Evolutionary conservation across 2,329 filamentous ascomycete genomes (phyloP).

Genomic region (Diaporthe nobilis): DNA sequence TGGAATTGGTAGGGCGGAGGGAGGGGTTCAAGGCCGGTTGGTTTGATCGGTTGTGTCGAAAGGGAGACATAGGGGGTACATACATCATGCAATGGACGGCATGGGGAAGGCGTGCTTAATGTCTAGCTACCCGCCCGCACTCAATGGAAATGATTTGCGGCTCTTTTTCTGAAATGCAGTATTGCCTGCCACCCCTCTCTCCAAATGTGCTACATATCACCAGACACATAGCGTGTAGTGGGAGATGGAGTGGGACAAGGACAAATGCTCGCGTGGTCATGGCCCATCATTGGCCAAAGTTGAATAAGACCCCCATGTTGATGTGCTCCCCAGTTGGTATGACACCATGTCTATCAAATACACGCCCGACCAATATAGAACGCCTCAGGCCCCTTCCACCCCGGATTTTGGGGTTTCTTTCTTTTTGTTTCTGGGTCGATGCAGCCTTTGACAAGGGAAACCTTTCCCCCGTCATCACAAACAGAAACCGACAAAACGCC

Average conservation of each 20-base stretch:
- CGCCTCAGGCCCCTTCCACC: constrained; percentile 15
- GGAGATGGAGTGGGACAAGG: not conserved
- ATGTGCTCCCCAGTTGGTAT: constrained; percentile 24
- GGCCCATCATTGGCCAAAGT: constrained; percentile 2
- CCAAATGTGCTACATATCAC: no score
- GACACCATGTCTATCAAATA: constrained; percentile 33
- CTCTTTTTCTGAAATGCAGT: not conserved
- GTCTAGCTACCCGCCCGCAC: constrained; percentile 16
- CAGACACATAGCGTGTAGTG: no score
- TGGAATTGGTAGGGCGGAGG: not conserved
- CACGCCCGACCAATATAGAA: constrained; percentile 23
- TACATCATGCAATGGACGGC: not conserved
- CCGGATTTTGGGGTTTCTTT: not conserved
- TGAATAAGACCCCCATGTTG: constrained; percentile 10
- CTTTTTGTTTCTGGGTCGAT: not conserved
- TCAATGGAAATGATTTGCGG: constrained; percentile 21
- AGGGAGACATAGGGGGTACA: not conserved
- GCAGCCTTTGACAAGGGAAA: not conserved
- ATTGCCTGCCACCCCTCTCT: not conserved
- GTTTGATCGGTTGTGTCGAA: not conserved
- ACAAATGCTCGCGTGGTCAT: not conserved
- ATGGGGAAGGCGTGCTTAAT: constrained; percentile 17
- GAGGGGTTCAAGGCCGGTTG: not conserved
- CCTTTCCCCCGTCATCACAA: not conserved
- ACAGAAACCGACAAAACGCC: constrained; percentile 1